phyloP scores from a whole-genome alignment of 805 yeast genomes.

The Myxozyma melibiosi region DNA sequence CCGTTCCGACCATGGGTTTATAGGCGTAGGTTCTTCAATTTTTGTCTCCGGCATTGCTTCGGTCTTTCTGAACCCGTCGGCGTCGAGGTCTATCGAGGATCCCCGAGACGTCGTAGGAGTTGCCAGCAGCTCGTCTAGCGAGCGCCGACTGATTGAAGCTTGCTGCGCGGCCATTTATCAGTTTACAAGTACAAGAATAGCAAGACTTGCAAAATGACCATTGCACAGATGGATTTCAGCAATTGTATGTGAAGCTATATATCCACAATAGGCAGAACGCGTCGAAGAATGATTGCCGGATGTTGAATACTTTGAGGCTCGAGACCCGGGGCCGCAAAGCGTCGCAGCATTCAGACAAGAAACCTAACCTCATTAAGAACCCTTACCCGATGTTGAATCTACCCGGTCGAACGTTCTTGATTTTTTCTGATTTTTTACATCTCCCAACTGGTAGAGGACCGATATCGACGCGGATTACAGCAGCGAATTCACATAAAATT shows the following conservation, averaged over 20 bases:
- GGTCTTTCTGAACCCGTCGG: not conserved
- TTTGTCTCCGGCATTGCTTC: not conserved
- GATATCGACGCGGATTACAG: too few species aligned
- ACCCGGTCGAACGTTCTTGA: not conserved
- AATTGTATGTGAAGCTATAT: too few species aligned
- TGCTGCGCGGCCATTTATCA: not conserved
- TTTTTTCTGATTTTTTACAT: too few species aligned
- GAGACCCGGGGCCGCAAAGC: too few species aligned
- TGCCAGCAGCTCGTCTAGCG: constrained; percentile 8
- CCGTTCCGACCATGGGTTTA: constrained; percentile 7
- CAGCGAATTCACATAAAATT: too few species aligned
- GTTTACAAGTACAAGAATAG: too few species aligned
- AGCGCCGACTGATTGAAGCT: not conserved
- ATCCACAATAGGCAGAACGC: too few species aligned
- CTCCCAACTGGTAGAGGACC: too few species aligned
- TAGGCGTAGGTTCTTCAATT: not conserved
- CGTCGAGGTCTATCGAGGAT: constrained; percentile 9
- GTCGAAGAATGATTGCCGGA: too few species aligned
- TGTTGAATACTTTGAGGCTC: too few species aligned
- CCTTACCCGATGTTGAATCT: constrained; percentile 4
- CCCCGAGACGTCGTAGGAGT: constrained; percentile 21
- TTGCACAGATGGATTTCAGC: too few species aligned
- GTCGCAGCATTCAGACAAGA: not conserved
- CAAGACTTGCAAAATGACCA: too few species aligned
- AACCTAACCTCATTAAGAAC: not conserved